Evolutionary conservation across 495 filamentous ascomycete species (phyloP), one percentile per base, ranked within the genome.

Genomic region (Corynascus novoguineensis): DNA sequence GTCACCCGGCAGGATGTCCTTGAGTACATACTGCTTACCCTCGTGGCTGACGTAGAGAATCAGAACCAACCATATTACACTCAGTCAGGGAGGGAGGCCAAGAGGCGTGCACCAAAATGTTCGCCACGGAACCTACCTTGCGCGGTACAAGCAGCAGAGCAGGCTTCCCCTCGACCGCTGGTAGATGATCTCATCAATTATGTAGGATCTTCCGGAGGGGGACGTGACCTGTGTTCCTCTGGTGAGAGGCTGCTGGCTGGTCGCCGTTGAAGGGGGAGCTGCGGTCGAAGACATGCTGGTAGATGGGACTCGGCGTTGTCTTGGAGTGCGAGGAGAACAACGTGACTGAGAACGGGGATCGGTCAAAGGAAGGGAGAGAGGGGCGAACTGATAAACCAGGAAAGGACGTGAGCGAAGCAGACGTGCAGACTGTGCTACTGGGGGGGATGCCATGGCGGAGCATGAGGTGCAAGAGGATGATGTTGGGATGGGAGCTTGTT

Each of bases 91-190:
- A 34, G 25, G 34, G 29, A 21, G 31, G 46, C 28, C 12, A 37
- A 5, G 32, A 25, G 29, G 8, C 32, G 11, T 35, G 48, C 19
- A 50, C 1, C 19, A 37, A 22, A 40, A 9, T 37, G 4, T 27
- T 17, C 21, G 7, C 37, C 14, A 12, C 37, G 15, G n/a, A 53
- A 44, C 38, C 27, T 53, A 53, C 50, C 50, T 42, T n/a, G 50
- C 50, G n/a, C 27, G 37, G 38, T 53, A 53, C 34, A 53, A 31
- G 38, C 50, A 53, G 27, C 27, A 42, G 25, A 53, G 50, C 17
- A 6, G 17, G n/a, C 38, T 22, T 42, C 37, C 50, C 50, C 17
- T 32, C 27, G 37, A 42, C 28, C 37, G 37, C 27, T 53, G 27
- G 37, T 53, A 53, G 19, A 53, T 44, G 10, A 27, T 10, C 50